Evolutionary conservation across 2,329 filamentous ascomycete species (phyloP), one percentile per base, ranked within the genome.

Genomic region (Calonectria montana): DNA sequence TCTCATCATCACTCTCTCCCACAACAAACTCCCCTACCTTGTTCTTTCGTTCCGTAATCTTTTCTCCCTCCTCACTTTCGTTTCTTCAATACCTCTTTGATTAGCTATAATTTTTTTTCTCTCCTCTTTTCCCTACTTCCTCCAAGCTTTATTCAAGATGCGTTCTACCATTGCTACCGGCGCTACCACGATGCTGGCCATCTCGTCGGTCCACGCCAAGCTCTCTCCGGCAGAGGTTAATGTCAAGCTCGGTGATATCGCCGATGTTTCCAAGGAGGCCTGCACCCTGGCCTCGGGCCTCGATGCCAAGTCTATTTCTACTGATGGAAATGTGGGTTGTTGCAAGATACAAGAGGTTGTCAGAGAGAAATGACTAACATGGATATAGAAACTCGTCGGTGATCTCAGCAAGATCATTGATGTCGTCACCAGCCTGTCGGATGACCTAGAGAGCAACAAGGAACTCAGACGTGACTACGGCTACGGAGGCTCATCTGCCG

Each of bases 151-250:
- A 25, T 59, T 59, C 53, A 59, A 59, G n/a, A 59, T 59, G 53
- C 53, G 53, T 59, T 59, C 53, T 39, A 59, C 53, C 23, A 59
- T 59, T 59, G 53, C 53, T 39, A 59, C 53, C 37, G 53, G 53
- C 31, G 53, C 53, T 35, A 59, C 53, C n/a, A 27, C 53, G 53
- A 39, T 59, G 53, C 53, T 59, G 53, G 53, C 53, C 53, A 59
- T 59, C 53, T 59, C 53, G 53, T 59, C 53, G 53, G 53, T 59
- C 31, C 53, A 59, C 53, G 53, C 53, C 31, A 59, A 59, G 21
- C 53, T 59, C 53, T 59, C 53, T 39, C 53, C 53, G 53, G 53
- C 53, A 59, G 53, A 59, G 53, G 53, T 59, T 59, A 59, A 59
- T 59, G 53, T 59, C 53, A 59, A 59, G 53, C 53, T 59, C 53